Conservation (phyloP, 1,139 yeast genomes). For the Geotrichum reessii region DNA sequence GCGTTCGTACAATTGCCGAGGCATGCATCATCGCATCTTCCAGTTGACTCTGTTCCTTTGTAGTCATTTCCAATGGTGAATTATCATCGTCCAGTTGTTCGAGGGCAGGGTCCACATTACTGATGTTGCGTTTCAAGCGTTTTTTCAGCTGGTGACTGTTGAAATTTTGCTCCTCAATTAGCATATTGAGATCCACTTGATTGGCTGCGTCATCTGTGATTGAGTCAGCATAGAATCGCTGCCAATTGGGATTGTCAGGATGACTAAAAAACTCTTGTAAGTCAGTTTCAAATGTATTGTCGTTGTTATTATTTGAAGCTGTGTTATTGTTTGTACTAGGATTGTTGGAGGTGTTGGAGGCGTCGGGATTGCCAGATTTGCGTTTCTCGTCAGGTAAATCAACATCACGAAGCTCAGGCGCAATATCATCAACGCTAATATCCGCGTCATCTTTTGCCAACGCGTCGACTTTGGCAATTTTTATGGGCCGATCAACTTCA, state of each 20-base stretch:
- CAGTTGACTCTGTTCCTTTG: constrained; percentile 25
- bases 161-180: constrained; percentile 8
- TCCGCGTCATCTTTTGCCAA: constrained; percentile 13
- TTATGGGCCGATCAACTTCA: constrained; percentile 3
- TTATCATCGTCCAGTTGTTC: constrained; percentile 9
- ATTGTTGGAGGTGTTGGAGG: constrained; percentile 10
- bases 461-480: too few species aligned
- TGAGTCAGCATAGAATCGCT: constrained; percentile 17
- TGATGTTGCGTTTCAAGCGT: constrained; percentile 5
- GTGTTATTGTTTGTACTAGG: background rate
- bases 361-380: constrained; percentile 9
- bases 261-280: constrained; percentile 16
- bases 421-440: constrained; percentile 20
- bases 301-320: background rate
- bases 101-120: constrained; percentile 17
- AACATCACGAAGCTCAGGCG: constrained; percentile 24
- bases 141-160: background rate
- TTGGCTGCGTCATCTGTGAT: constrained; percentile 9
- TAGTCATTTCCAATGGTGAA: constrained; percentile 7
- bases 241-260: constrained; percentile 17
- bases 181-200: constrained; percentile 13
- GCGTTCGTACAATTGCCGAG: constrained; percentile 27
- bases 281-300: constrained; percentile 12
- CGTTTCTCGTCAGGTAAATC: constrained; percentile 18
- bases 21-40: constrained; percentile 31